These are phyloP conservation scores for Leucoagaricus sp. DNA, from an alignment of 1,284 basidiomycete species.

Conservation along the genomic window DNA sequence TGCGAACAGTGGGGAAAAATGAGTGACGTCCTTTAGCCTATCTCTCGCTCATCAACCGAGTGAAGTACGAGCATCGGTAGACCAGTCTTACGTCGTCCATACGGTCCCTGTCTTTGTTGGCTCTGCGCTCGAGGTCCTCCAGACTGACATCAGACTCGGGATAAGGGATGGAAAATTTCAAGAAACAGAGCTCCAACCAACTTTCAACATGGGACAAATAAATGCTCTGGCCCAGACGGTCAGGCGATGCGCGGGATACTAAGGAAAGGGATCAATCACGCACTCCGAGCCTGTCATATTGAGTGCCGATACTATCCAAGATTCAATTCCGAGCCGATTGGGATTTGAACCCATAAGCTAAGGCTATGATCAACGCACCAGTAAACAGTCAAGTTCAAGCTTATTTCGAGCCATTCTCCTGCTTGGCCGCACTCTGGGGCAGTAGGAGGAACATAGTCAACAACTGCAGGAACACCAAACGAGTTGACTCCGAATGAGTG, in stretches of 20 bases:
- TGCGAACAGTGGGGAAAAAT: slow-evolving; percentile 40
- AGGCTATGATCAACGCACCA: too few relatives aligned
- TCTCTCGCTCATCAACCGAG: background rate
- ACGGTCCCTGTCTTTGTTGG: slow-evolving; percentile 39
- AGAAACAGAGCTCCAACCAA: slow-evolving; percentile 8
- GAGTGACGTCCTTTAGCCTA: slow-evolving; percentile 42
- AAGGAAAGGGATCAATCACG: background rate
- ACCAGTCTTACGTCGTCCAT: slow-evolving; percentile 37
- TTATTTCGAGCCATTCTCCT: slow-evolving; percentile 40
- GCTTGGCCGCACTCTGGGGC: slow-evolving; percentile 32
- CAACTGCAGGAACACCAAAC: slow-evolving; percentile 34
- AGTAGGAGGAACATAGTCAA: slow-evolving; percentile 38
- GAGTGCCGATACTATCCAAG: slow-evolving; percentile 38
- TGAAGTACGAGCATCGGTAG: background rate
- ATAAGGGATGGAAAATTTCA: too few relatives aligned
- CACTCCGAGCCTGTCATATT: slow-evolving; percentile 43
- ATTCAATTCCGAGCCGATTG: too few relatives aligned
- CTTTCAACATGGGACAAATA: slow-evolving; percentile 41
- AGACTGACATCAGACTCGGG: slow-evolving; percentile 35
- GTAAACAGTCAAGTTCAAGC: slow-evolving; percentile 27
- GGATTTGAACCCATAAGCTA: too few relatives aligned
- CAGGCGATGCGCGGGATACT: too few relatives aligned
- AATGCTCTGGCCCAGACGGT: slow-evolving; percentile 26
- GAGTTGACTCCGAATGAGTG: slow-evolving; percentile 34
- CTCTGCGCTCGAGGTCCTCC: slow-evolving; percentile 44